Evolutionary conservation across 1,284 basidiomycete genomes (phyloP).

Genomic region (Fomitopsis betulina): DNA sequence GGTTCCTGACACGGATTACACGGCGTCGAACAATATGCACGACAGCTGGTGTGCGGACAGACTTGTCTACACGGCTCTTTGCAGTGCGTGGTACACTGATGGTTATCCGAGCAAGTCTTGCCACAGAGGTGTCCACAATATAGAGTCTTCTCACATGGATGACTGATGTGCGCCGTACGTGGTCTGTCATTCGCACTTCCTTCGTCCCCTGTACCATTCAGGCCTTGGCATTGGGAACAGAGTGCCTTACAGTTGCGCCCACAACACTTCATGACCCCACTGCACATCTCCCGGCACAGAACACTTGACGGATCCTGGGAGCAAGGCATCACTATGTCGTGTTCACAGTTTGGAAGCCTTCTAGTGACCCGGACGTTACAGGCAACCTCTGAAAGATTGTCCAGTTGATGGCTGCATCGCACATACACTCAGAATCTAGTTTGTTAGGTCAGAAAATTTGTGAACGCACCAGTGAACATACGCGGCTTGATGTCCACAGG

Average conservation of each 20-base stretch:
- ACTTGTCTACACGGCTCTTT: slow-evolving; percentile 46
- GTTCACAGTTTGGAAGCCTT: slow-evolving; percentile 53
- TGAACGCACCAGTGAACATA: slow-evolving; percentile 50
- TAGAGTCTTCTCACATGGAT: slow-evolving; percentile 48
- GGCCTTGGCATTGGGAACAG: slow-evolving; percentile 48
- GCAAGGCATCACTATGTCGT: slow-evolving; percentile 43
- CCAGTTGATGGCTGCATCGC: slow-evolving; percentile 39
- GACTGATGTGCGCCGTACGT: slow-evolving; percentile 38
- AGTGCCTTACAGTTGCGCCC: slow-evolving; percentile 42
- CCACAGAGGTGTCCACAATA: slow-evolving; percentile 59
- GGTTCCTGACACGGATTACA: slow-evolving; percentile 64
- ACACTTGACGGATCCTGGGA: slow-evolving; percentile 35
- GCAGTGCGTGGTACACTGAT: slow-evolving; percentile 48
- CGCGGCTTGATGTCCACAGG: slow-evolving; percentile 55
- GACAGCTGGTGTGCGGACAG: slow-evolving; percentile 51
- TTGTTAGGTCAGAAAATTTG: too few relatives aligned
- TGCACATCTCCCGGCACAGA: slow-evolving; percentile 42
- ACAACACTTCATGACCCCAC: slow-evolving; percentile 48
- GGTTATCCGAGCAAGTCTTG: slow-evolving; percentile 44
- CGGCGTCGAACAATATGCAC: slow-evolving; percentile 42
- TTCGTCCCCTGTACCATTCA: slow-evolving; percentile 13
- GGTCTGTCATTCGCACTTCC: slow-evolving; percentile 7
- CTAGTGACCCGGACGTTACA: slow-evolving; percentile 46
- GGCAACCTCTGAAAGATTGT: slow-evolving; percentile 37
- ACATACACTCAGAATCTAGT: too few relatives aligned